Conservation (phyloP, 2,329 filamentous ascomycete genomes). For the Microcera coccophila region DNA sequence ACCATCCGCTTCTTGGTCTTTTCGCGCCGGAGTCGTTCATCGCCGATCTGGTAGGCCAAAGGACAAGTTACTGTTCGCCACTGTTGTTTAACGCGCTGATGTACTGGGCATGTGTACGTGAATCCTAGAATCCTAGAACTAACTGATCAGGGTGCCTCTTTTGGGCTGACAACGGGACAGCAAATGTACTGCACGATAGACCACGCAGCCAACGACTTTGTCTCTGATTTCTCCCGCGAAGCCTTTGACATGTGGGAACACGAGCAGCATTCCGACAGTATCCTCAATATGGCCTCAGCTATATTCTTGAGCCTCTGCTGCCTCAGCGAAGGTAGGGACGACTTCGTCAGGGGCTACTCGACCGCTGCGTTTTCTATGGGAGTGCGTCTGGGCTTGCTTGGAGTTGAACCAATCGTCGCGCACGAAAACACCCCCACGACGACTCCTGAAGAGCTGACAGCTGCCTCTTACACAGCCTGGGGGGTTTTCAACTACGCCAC, state of each 20-base stretch:
- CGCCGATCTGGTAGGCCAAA: constrained; percentile 26
- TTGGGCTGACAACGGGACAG: too few species aligned
- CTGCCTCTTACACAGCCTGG: constrained; percentile 29
- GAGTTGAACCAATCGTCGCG: not conserved
- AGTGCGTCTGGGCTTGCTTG: not conserved
- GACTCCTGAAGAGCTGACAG: constrained; percentile 1
- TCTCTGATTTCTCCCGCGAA: constrained; percentile 1
- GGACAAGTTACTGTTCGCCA: constrained; percentile 28
- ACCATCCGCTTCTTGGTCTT: constrained; percentile 36
- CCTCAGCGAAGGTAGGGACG: constrained; percentile 1
- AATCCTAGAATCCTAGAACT: too few species aligned
- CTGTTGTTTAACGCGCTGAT: constrained; percentile 32
- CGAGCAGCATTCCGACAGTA: not conserved
- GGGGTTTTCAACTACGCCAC: constrained; percentile 22
- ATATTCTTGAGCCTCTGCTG: constrained; percentile 6
- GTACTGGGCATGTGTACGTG: constrained; percentile 9
- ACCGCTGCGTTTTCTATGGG: not conserved
- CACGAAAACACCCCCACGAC: not conserved
- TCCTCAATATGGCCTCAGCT: constrained; percentile 3
- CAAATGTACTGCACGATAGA: constrained; percentile 3
- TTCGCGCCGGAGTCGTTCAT: constrained; percentile 36
- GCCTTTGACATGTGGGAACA: constrained; percentile 1
- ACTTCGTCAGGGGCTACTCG: not conserved
- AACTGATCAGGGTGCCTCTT: too few species aligned
- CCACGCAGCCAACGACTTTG: not conserved